phyloP scores from a whole-genome alignment of 2,329 filamentous ascomycete species.

The Penicillium frequentans region DNA sequence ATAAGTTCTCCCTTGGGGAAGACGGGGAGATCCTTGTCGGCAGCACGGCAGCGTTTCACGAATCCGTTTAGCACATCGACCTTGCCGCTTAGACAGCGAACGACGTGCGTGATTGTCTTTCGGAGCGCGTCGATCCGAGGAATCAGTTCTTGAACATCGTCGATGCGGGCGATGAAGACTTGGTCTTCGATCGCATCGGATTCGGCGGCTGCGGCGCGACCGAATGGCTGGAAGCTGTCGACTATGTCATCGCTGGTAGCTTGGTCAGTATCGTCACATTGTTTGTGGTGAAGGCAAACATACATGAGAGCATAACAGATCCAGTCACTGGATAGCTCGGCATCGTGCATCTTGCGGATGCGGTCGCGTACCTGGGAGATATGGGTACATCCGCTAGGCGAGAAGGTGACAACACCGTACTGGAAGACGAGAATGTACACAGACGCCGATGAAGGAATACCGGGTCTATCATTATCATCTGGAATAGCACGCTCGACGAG shows the following conservation, averaged over 20 bases:
- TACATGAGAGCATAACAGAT: slow-evolving; percentile 97
- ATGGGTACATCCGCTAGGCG: slow-evolving; percentile 80
- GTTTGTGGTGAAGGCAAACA: slow-evolving; percentile 34
- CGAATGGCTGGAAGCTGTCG: slow-evolving; percentile 85
- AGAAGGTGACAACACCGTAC: slow-evolving; percentile 90
- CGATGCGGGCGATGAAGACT: slow-evolving; percentile 84
- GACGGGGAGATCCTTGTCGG: slow-evolving; percentile 76
- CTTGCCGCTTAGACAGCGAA: slow-evolving; percentile 88
- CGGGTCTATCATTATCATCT: slow-evolving; percentile 64
- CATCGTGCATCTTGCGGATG: slow-evolving; percentile 86
- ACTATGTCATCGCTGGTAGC: slow-evolving; percentile 81
- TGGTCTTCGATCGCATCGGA: slow-evolving; percentile 92
- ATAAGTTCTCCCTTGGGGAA: slow-evolving; percentile 93
- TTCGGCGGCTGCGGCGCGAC: slow-evolving; percentile 77
- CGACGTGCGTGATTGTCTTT: slow-evolving; percentile 87
- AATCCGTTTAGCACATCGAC: slow-evolving; percentile 95
- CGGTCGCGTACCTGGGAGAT: slow-evolving; percentile 82
- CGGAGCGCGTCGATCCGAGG: slow-evolving; percentile 82
- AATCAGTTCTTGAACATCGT: slow-evolving; percentile 82
- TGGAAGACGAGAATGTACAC: slow-evolving; percentile 95
- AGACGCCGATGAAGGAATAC: slow-evolving; percentile 84
- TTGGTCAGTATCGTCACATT: not conserved
- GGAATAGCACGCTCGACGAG: slow-evolving; percentile 72
- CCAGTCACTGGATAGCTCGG: slow-evolving; percentile 91
- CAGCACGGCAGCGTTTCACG: slow-evolving; percentile 84